Conservation (phyloP, 2,329 filamentous ascomycete species). For the Gaeumannomyces sp. region DNA sequence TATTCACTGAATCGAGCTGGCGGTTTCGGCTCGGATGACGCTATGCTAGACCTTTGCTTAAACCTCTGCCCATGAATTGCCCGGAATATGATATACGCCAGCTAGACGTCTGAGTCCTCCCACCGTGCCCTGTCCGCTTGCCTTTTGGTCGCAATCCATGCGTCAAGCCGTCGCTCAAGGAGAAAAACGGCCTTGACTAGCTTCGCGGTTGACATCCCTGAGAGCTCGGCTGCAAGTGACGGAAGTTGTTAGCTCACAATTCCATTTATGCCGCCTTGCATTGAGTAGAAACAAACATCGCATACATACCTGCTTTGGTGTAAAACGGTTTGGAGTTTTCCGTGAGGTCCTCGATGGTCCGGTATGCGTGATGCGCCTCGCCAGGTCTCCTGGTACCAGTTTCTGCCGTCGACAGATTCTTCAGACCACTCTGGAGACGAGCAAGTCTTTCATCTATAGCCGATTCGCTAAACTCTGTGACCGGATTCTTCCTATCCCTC, state of each 20-base stretch:
- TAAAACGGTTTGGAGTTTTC: constrained; percentile 35
- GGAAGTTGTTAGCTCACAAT: neutral
- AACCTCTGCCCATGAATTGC: neutral
- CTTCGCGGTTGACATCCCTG: constrained; percentile 28
- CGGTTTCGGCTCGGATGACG: neutral
- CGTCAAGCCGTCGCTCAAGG: constrained; percentile 30
- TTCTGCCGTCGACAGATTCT: neutral
- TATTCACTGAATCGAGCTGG: neutral
- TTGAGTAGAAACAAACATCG: neutral
- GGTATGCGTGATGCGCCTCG: constrained; percentile 27
- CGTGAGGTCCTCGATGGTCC: constrained; percentile 35
- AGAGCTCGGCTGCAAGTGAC: constrained; percentile 19
- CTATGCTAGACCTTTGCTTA: neutral
- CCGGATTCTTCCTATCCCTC: neutral
- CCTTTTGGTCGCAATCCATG: constrained; percentile 22
- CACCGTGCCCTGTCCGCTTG: neutral
- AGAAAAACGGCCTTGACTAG: constrained; percentile 29
- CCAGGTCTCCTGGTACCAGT: neutral
- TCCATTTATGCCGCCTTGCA: neutral
- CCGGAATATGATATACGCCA: neutral
- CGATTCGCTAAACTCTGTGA: neutral
- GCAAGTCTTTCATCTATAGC: constrained; percentile 17
- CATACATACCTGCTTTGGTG: constrained; percentile 29
- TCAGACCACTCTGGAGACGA: constrained; percentile 20
- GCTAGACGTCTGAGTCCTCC: neutral